Conservation (phyloP, 257 asterid species). For the Solanum pimpinellifolium region DNA sequence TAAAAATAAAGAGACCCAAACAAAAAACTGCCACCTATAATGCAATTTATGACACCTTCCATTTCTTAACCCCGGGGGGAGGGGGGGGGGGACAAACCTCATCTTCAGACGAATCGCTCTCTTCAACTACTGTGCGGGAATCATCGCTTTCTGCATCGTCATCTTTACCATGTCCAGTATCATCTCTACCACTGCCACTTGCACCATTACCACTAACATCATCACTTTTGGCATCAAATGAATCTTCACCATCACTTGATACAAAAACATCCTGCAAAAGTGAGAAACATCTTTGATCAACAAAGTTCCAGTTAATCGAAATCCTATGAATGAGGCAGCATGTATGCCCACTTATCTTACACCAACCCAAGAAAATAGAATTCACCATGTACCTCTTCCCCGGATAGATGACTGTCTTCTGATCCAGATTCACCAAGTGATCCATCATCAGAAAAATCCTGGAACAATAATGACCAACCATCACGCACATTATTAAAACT, state of each 20-base stretch:
- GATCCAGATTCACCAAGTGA: slow-evolving; percentile 33
- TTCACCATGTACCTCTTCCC: slow-evolving; percentile 47
- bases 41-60: not conserved
- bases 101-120: slow-evolving; percentile 83
- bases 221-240: not conserved
- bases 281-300: not conserved
- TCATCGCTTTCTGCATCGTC: slow-evolving; percentile 29
- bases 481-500: not conserved
- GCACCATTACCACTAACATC: not conserved
- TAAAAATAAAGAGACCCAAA: not conserved
- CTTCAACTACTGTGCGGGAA: slow-evolving; percentile 38
- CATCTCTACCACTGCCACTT: slow-evolving; percentile 9
- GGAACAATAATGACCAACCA: not conserved
- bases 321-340: not conserved
- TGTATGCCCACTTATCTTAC: not conserved
- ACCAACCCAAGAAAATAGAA: not conserved
- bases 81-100: slow-evolving; percentile 32
- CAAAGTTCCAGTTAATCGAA: not conserved
- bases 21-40: not conserved
- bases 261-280: slow-evolving; percentile 28
- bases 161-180: slow-evolving; percentile 5
- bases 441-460: slow-evolving; percentile 41
- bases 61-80: not conserved
- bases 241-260: slow-evolving; percentile 24
- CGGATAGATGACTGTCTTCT: slow-evolving; percentile 25